These are phyloP conservation scores for Lachnellula occidentalis DNA, from an alignment of 2,329 filamentous ascomycete genomes.

Conservation along the genomic window DNA sequence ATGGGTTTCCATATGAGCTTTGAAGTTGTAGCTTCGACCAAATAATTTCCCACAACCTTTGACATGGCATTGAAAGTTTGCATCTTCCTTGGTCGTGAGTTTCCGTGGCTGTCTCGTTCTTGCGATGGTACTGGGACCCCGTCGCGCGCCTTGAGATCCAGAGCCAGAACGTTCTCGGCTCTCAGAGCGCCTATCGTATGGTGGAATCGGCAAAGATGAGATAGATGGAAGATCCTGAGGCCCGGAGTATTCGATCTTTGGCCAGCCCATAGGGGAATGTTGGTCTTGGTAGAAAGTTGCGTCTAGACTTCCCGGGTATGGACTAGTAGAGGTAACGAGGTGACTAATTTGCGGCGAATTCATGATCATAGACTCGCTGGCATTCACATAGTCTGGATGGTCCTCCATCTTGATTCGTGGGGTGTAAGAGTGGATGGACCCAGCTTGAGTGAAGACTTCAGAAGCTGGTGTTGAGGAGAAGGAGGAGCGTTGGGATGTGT, in stretches of 20 bases:
- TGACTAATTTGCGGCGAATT: constrained; percentile 24
- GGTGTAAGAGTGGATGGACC: constrained; percentile 26
- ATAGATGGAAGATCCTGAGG: constrained; percentile 25
- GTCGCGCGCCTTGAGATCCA: constrained; percentile 16
- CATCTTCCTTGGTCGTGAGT: constrained; percentile 61
- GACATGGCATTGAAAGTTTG: constrained; percentile 63
- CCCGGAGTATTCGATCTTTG: constrained; percentile 25
- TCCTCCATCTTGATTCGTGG: constrained; percentile 32
- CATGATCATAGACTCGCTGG: constrained; percentile 22
- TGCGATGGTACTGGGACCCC: constrained; percentile 20
- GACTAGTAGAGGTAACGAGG: constrained; percentile 18
- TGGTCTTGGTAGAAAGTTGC: constrained; percentile 26
- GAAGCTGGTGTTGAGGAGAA: constrained; percentile 31
- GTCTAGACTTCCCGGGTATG: constrained; percentile 27
- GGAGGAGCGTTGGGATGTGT: constrained; percentile 30
- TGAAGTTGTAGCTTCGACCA: constrained; percentile 79
- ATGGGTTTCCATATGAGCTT: constrained; percentile 80
- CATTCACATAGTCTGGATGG: constrained; percentile 23
- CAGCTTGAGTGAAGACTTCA: constrained; percentile 28
- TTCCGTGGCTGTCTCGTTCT: constrained; percentile 38
- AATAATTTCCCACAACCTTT: constrained; percentile 73
- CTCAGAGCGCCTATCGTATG: constrained; percentile 25
- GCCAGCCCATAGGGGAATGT: constrained; percentile 20
- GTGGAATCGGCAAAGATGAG: constrained; percentile 23
- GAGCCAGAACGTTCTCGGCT: constrained; percentile 18